phyloP scores from a whole-genome alignment of 2,329 filamentous ascomycete species.

The Diplodia scrobiculata region DNA sequence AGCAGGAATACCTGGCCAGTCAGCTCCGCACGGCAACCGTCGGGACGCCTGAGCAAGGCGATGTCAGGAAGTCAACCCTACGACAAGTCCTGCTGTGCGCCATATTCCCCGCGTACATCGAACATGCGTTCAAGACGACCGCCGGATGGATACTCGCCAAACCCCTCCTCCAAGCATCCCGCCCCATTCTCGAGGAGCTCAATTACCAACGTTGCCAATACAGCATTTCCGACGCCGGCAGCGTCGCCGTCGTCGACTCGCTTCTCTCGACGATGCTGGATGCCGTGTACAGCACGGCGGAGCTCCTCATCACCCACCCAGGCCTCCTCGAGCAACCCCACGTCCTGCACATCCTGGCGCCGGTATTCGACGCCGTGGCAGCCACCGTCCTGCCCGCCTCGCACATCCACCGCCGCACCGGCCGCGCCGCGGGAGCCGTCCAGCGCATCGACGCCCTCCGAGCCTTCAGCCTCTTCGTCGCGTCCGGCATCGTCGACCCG shows the following conservation, averaged over 20 bases:
- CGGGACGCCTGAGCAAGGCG: conserved; percentile 48
- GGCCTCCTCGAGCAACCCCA: conserved; percentile 44
- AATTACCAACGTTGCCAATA: conserved; percentile 53
- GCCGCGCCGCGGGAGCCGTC: conserved; percentile 16
- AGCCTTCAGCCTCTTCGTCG: conserved; percentile 44
- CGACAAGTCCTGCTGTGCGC: conserved; percentile 56
- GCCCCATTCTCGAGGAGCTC: conserved; percentile 48
- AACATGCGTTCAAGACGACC: conserved; percentile 49
- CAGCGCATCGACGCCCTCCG: conserved; percentile 47
- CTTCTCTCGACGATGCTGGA: conserved; percentile 45
- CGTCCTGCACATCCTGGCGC: conserved; percentile 44
- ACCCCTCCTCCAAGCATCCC: conserved; percentile 56
- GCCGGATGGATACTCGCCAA: conserved; percentile 56
- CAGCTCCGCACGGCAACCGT: conserved; percentile 58
- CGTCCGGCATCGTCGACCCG: conserved; percentile 35
- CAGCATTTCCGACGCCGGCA: conserved; percentile 46
- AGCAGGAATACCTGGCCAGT: conserved; percentile 58
- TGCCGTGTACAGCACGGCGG: conserved; percentile 40
- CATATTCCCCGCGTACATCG: conserved; percentile 61
- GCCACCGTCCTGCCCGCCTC: conserved; percentile 50
- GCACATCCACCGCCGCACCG: conserved; percentile 50
- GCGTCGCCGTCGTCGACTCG: conserved; percentile 44
- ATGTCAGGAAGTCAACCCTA: conserved; percentile 50
- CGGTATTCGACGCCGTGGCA: conserved; percentile 48
- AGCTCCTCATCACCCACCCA: conserved; percentile 41